A percentile compares a stretch with the other conserved stretches of the same genome.
phyloP scores from a whole-genome alignment of 306 rosid species.

The Quercus glauca region DNA sequence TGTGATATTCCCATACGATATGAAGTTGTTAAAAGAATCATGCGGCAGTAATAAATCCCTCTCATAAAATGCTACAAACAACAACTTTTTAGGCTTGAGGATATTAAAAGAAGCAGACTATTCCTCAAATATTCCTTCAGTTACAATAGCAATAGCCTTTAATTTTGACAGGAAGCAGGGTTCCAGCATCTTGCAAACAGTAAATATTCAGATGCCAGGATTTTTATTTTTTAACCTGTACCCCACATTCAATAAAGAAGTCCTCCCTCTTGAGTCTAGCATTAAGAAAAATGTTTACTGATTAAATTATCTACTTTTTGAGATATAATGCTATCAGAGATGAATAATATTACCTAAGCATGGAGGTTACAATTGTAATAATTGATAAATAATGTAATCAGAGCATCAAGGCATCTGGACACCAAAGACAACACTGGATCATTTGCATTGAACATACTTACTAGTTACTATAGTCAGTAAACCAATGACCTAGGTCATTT shows the following conservation, averaged over 20 bases:
- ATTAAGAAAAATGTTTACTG: not conserved
- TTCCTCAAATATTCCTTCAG: not conserved
- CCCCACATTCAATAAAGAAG: not conserved
- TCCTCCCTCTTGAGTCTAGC: not conserved
- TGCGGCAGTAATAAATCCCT: not conserved
- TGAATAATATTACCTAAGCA: not conserved
- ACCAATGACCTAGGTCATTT: too few species aligned
- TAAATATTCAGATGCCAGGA: not conserved
- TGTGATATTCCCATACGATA: not conserved
- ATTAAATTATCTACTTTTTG: not conserved
- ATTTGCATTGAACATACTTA: too few species aligned
- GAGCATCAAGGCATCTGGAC: too few species aligned
- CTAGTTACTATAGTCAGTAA: too few species aligned
- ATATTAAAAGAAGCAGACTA: not conserved
- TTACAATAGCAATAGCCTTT: not conserved
- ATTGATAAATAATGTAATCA: too few species aligned
- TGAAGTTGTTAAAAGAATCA: not conserved
- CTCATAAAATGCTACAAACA: not conserved
- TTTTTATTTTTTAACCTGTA: not conserved
- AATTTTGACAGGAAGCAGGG: not conserved
- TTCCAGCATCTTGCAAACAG: not conserved
- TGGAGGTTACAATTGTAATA: not conserved
- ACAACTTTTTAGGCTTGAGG: not conserved
- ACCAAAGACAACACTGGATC: too few species aligned
- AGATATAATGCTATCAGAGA: not conserved